These are phyloP conservation scores for Phytophthora chlamydospora DNA, from an alignment of 352 stramenopile species.

Conservation along the genomic window DNA sequence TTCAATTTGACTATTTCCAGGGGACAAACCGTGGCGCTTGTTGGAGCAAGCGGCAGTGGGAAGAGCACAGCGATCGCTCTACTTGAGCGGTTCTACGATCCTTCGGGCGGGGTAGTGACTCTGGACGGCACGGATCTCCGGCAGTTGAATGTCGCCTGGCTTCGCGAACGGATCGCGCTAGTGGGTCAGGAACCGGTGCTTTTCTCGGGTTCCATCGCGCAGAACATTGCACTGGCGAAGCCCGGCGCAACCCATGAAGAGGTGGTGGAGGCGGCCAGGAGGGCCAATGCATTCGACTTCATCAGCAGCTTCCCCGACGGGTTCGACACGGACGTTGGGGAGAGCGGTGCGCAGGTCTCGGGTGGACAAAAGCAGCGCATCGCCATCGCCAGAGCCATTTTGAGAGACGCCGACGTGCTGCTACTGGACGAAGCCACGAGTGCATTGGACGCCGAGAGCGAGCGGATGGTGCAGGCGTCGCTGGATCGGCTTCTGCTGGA, in stretches of 20 bases:
- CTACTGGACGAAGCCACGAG: constrained; percentile 42
- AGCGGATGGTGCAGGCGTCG: constrained; percentile 42
- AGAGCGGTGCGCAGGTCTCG: constrained; percentile 40
- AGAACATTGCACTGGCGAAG: constrained; percentile 40
- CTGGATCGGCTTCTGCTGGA: constrained; percentile 34
- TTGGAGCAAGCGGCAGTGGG: constrained; percentile 40
- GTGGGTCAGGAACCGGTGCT: constrained; percentile 44
- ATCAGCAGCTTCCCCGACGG: constrained; percentile 40
- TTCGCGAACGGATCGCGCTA: constrained; percentile 38
- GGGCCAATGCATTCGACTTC: constrained; percentile 44
- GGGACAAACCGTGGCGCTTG: constrained; percentile 43
- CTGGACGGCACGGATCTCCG: constrained; percentile 37
- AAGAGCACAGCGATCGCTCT: constrained; percentile 46
- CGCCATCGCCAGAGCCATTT: constrained; percentile 39
- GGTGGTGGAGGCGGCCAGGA: constrained; percentile 40
- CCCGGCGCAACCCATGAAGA: constrained; percentile 34
- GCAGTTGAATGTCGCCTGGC: constrained; percentile 40
- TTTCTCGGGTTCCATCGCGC: constrained; percentile 37
- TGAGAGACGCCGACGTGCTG: constrained; percentile 38
- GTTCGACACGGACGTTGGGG: constrained; percentile 44
- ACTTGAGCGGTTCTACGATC: constrained; percentile 44
- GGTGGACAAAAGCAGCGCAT: constrained; percentile 47
- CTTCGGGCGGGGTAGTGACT: constrained; percentile 31
- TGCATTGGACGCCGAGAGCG: constrained; percentile 43
- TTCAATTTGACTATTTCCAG: constrained; percentile 40